phyloP scores from a whole-genome alignment of 2,329 filamentous ascomycete species.

The Ophiostoma perfectum region DNA sequence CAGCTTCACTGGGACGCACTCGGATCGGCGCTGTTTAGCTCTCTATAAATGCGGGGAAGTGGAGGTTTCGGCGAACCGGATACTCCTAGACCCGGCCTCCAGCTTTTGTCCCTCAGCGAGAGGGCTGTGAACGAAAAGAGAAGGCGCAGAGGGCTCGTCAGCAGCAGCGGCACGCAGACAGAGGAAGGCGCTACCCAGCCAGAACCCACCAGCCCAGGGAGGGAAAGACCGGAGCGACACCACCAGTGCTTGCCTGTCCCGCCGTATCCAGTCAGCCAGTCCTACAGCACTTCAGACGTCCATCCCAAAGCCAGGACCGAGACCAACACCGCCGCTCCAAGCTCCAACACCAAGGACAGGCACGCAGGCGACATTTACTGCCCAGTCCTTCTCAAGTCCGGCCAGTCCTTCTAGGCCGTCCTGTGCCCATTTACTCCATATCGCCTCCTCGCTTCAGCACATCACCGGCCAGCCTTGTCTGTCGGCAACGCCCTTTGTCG shows the following conservation, averaged over 20 bases:
- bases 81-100: slow-evolving; percentile 13
- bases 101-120: slow-evolving; percentile 13
- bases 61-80: slow-evolving; percentile 24
- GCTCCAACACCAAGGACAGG: background rate
- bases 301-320: too few relatives aligned
- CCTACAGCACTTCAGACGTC: too few relatives aligned
- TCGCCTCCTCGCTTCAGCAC: background rate
- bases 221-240: background rate
- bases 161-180: background rate
- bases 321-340: background rate
- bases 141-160: background rate
- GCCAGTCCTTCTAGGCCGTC: background rate
- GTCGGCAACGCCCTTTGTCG: background rate
- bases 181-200: slow-evolving; percentile 5
- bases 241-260: background rate
- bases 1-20: background rate
- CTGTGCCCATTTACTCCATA: background rate
- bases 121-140: background rate
- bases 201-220: background rate
- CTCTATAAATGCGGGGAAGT: slow-evolving; percentile 24
- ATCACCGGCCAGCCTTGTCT: background rate
- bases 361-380: slow-evolving; percentile 1
- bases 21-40: slow-evolving; percentile 14
- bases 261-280: background rate
- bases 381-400: background rate